These are phyloP conservation scores for Dryas integrifolia DNA, from an alignment of 331 rosid species.

Conservation along the genomic window DNA sequence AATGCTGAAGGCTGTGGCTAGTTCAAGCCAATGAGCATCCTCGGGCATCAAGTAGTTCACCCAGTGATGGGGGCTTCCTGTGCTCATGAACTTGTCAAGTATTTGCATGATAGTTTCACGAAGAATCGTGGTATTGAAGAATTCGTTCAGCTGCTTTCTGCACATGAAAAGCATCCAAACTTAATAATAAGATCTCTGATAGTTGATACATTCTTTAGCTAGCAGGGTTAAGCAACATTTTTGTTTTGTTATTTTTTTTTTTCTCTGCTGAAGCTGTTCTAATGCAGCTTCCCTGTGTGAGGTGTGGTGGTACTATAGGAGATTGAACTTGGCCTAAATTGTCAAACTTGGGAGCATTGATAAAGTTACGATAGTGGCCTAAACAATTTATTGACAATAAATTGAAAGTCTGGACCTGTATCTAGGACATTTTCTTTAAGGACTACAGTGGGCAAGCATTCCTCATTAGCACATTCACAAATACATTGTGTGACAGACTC, in stretches of 20 bases:
- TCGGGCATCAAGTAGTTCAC: conserved; percentile 74
- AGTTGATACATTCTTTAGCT: not conserved
- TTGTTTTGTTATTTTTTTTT: not conserved
- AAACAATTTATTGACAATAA: not conserved
- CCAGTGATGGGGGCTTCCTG: conserved; percentile 70
- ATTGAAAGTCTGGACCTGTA: not conserved
- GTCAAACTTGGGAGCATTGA: conserved; percentile 1
- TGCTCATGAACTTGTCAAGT: conserved; percentile 64
- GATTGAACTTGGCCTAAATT: not conserved
- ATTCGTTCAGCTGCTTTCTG: conserved; percentile 74
- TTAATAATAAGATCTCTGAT: conserved; percentile 13
- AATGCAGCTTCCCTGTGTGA: not conserved
- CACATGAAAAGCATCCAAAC: conserved; percentile 33
- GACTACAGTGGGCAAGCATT: not conserved
- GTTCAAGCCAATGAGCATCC: conserved; percentile 37
- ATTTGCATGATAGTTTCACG: conserved; percentile 57
- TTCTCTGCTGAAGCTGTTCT: too few species aligned
- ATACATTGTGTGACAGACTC: too few species aligned
- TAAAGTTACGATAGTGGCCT: not conserved
- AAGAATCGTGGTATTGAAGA: conserved; percentile 53
- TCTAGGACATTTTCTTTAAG: not conserved
- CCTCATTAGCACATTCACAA: not conserved
- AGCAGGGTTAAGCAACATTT: conserved; percentile 11
- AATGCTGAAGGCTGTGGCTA: conserved; percentile 34
- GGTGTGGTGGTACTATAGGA: not conserved